Conservation (phyloP, 2,329 filamentous ascomycete genomes). For the Penicillium sp. region DNA sequence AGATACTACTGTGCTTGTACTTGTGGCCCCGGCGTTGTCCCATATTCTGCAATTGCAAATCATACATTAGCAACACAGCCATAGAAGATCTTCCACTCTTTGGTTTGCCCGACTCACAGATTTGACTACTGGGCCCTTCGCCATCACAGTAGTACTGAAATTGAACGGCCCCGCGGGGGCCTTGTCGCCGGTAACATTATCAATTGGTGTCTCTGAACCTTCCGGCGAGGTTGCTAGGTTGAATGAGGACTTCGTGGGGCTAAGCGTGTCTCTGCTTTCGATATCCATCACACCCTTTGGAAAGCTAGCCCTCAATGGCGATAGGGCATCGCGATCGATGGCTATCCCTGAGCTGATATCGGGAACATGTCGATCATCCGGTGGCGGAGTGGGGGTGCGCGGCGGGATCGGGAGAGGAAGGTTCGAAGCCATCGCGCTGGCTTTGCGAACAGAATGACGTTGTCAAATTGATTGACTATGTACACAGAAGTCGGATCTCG, state of each 20-base stretch:
- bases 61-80: conserved; percentile 22
- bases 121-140: conserved; percentile 67
- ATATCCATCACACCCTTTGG: conserved; percentile 23
- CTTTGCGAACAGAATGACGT: conserved; percentile 13
- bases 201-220: conserved; percentile 26
- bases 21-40: conserved; percentile 91
- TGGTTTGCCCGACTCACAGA: conserved; percentile 54
- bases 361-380: conserved; percentile 41
- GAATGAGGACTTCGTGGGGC: conserved; percentile 37
- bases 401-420: conserved; percentile 59
- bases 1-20: conserved; percentile 96
- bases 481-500: background rate
- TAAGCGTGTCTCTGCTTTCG: conserved; percentile 28
- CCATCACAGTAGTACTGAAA: conserved; percentile 78
- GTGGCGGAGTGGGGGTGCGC: conserved; percentile 62
- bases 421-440: conserved; percentile 53
- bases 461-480: conserved; percentile 2
- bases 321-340: conserved; percentile 48
- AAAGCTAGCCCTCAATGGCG: conserved; percentile 44
- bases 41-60: conserved; percentile 59
- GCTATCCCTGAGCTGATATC: conserved; percentile 26
- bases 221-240: conserved; percentile 29
- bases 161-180: conserved; percentile 70
- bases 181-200: conserved; percentile 33
- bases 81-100: background rate